Percentiles rank a stretch among this genome's conserved stretches.
Conservation (phyloP, 768 basidiomycete species). For the Thelephora ganbajun region DNA sequence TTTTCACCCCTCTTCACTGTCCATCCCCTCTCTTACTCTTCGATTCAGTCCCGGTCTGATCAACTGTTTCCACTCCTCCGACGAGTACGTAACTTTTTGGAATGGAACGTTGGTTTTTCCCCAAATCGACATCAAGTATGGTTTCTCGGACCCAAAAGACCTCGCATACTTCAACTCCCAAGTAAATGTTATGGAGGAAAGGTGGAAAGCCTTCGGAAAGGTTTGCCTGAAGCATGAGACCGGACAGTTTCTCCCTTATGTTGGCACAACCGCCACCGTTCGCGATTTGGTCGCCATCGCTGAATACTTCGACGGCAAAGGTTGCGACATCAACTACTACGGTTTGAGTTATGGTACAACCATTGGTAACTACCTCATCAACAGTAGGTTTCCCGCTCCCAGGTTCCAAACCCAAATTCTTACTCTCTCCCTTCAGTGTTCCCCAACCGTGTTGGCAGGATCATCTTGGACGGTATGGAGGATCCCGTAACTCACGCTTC, state of each 20-base stretch:
- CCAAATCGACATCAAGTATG: background rate
- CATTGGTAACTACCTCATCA: slow-evolving; percentile 3
- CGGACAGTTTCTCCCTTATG: background rate
- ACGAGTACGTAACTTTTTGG: background rate
- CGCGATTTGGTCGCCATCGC: slow-evolving; percentile 7
- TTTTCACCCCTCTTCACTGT: no score
- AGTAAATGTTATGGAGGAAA: background rate
- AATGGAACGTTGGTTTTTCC: background rate
- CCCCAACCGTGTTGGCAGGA: slow-evolving; percentile 2
- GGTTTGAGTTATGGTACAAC: slow-evolving; percentile 1
- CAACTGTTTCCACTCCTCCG: slow-evolving; percentile 1
- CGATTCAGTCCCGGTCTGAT: slow-evolving; percentile 1
- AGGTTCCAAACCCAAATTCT: background rate
- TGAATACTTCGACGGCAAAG: slow-evolving; percentile 7
- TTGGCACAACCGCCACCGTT: slow-evolving; percentile 5
- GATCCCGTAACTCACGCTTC: slow-evolving; percentile 1
- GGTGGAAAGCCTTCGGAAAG: slow-evolving; percentile 1
- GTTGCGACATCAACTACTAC: slow-evolving; percentile 3
- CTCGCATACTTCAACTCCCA: slow-evolving; percentile 1
- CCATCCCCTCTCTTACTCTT: no score
- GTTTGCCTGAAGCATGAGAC: background rate
- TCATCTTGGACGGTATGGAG: slow-evolving; percentile 1
- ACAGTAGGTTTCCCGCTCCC: slow-evolving; percentile 1
- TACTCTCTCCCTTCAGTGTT: slow-evolving; percentile 1
- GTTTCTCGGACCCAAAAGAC: slow-evolving; percentile 3